Conservation (phyloP, 73 alveolate genomes). For the Diophrys sp. region DNA sequence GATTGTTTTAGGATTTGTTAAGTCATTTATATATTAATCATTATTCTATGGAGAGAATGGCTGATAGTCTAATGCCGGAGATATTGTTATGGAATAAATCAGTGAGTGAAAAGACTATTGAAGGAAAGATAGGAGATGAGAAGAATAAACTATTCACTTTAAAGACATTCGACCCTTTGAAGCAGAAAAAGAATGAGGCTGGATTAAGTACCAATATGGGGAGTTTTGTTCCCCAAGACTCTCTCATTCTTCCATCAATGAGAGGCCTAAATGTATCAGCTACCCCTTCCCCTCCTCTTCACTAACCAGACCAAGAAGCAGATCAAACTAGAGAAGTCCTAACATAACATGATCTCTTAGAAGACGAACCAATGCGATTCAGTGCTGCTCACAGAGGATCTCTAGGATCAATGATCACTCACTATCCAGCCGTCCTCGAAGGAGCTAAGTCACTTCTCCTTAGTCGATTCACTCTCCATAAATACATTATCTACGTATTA, state of each 20-base stretch:
- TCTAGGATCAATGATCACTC: background rate
- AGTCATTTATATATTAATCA: background rate
- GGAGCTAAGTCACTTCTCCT: background rate
- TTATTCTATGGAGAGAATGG: background rate
- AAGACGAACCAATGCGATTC: background rate
- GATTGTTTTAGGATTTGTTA: background rate
- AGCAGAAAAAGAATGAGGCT: background rate
- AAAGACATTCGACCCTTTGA: background rate
- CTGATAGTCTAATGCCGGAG: constrained; percentile 6
- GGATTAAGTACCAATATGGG: background rate
- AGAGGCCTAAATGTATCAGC: background rate
- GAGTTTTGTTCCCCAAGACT: background rate
- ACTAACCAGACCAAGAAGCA: constrained; percentile 5
- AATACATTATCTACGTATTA: background rate
- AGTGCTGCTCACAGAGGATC: background rate
- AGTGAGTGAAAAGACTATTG: background rate
- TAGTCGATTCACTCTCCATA: background rate
- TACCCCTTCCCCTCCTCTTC: background rate
- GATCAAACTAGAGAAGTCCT: background rate
- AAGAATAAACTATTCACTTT: background rate
- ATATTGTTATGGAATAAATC: background rate
- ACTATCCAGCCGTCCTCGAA: background rate
- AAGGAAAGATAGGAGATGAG: background rate
- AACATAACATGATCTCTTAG: background rate
- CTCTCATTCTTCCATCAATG: background rate